Evolutionary conservation across 306 rosid genomes (phyloP), one percentile per base, ranked within the genome.

Genomic region (Prunus salicina): DNA sequence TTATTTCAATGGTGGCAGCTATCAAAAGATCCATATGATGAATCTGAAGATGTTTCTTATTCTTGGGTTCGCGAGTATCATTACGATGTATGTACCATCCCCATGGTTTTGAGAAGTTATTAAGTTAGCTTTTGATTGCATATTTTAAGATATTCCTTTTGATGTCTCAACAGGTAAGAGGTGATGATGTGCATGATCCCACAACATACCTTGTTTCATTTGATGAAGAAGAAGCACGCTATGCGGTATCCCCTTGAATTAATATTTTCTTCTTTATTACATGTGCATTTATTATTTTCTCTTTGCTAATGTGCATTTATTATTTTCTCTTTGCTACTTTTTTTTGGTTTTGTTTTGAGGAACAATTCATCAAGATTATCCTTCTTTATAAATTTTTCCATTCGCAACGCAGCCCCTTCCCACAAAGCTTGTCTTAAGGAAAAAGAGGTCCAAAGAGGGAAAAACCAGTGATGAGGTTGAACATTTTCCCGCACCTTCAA

Each of bases 21-120:
- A 63, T 89, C 98, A 43, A 92, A 91, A 86, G 93, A 95, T 82
- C 86, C 89, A 11, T 89, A 89, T 53, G 98, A 95, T 79, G 97
- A 89, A 82, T 87, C 82, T 71, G 99, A 95, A 84, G 99, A 95
- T 46, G 80, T 92, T 80, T 80, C 88, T 0, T 89, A 77, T 83
- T 82, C 98, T 45, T 95, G 97, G 99, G 88, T 95, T 68, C 98
- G 98, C 22, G 99, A 95, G 81, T 92, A 95, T 81, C 84, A 91
- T 69, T 92, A 96, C 89, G 97, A 92, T 86, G 97, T 92, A 89
- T 5, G 99, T 89, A 27, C 78, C 71, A 67, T 65, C 51, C 64
- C 11, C 71, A 20, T 3, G 77, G 71, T 67, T 75, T 51, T 50
- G 49, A 64, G 66, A 76, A 79, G 67, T 20, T 46, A 50, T 12